phyloP scores from a whole-genome alignment of 2,329 filamentous ascomycete genomes.

The Colletotrichum truncatum region DNA sequence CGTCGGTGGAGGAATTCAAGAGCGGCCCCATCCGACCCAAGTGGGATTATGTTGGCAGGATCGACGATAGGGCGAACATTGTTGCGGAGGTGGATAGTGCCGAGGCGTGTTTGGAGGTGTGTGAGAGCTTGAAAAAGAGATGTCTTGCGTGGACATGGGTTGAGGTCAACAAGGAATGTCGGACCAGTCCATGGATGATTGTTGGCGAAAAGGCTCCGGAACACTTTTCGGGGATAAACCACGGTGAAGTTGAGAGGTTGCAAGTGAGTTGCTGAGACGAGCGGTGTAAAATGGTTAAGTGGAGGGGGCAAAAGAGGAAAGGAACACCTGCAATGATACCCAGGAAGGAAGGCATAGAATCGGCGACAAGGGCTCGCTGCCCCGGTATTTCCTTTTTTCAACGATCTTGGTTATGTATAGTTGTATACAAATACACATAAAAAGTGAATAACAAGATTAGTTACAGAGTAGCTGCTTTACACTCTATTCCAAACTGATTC shows the following conservation, averaged over 20 bases:
- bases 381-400: too few relatives aligned
- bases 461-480: too few relatives aligned
- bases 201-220: slow-evolving; percentile 48
- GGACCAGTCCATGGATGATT: slow-evolving; percentile 59
- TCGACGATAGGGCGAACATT: slow-evolving; percentile 52
- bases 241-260: slow-evolving; percentile 29
- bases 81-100: slow-evolving; percentile 47
- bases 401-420: too few relatives aligned
- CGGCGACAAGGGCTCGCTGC: too few relatives aligned
- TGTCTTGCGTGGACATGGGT: slow-evolving; percentile 65
- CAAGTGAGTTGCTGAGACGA: slow-evolving; percentile 26
- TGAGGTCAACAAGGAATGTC: slow-evolving; percentile 47
- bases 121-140: slow-evolving; percentile 44
- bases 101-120: slow-evolving; percentile 54
- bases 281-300: too few relatives aligned
- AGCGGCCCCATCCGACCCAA: slow-evolving; percentile 44
- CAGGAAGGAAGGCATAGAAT: background rate
- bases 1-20: slow-evolving; percentile 48
- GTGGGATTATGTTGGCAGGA: slow-evolving; percentile 61
- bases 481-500: too few relatives aligned
- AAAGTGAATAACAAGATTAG: too few relatives aligned
- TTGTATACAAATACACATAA: too few relatives aligned
- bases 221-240: slow-evolving; percentile 49
- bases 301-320: background rate
- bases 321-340: slow-evolving; percentile 7